Conservation (phyloP, 768 basidiomycete species). For the Kwoniella europaea region DNA sequence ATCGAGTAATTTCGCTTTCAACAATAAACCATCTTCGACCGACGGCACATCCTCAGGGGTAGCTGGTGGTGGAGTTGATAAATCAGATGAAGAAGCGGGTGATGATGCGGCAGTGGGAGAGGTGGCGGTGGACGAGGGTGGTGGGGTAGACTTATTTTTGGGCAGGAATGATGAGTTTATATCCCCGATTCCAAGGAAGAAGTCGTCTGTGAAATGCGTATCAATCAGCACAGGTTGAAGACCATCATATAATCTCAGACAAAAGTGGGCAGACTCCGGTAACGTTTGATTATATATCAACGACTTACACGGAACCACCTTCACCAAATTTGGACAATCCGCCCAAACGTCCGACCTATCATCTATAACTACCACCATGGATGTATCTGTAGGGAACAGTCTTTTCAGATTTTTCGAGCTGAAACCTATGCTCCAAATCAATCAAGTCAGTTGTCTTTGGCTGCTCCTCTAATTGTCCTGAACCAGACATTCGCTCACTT, state of each 20-base stretch:
- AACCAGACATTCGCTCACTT: too few species aligned
- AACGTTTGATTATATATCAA: neutral
- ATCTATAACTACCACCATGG: constrained; percentile 99
- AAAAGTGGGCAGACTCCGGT: neutral
- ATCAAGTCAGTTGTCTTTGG: too few species aligned
- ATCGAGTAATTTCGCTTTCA: constrained; percentile 77
- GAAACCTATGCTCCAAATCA: constrained; percentile 65
- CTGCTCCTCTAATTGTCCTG: too few species aligned
- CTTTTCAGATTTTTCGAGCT: constrained; percentile 87
- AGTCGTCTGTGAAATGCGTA: constrained; percentile 72
- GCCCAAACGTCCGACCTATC: constrained; percentile 99
- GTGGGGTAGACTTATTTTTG: constrained; percentile 52
- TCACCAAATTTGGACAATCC: constrained; percentile 93
- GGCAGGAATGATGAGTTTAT: constrained; percentile 88
- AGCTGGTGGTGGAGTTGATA: constrained; percentile 31
- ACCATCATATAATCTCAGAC: neutral
- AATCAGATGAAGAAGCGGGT: constrained; percentile 19
- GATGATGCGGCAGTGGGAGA: constrained; percentile 25
- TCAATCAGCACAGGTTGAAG: neutral
- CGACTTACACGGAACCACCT: constrained; percentile 84
- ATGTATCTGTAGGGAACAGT: constrained; percentile 93
- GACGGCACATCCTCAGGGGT: constrained; percentile 59
- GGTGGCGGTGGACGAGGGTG: constrained; percentile 25
- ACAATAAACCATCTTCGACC: constrained; percentile 65
- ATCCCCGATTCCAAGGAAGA: constrained; percentile 97